Conservation (phyloP, 2,329 filamentous ascomycete species). For the Fusarium sp. region DNA sequence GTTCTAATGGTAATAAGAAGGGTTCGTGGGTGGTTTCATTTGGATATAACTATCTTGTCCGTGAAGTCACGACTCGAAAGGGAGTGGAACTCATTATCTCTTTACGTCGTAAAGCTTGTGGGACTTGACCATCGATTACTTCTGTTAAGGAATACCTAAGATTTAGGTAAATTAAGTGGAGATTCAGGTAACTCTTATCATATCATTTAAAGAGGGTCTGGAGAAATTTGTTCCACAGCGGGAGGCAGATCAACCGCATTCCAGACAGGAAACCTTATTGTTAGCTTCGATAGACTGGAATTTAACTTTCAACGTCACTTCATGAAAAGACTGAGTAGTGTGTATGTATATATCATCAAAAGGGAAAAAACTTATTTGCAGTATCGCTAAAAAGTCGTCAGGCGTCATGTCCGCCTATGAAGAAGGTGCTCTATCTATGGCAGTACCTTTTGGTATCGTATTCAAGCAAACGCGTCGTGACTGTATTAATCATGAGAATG, state of each 20-base stretch:
- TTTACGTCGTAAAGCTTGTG: no score
- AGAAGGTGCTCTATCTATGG: conserved; percentile 38
- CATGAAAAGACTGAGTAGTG: background rate
- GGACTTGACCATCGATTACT: no score
- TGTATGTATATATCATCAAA: conserved; percentile 17
- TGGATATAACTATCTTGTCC: no score
- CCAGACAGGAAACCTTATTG: background rate
- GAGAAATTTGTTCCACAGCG: no score
- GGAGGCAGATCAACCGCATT: background rate
- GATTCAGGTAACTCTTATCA: no score
- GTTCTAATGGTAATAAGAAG: no score
- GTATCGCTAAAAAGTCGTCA: conserved; percentile 36
- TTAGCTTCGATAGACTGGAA: conserved; percentile 6
- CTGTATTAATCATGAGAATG: conserved; percentile 43
- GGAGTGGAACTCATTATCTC: no score
- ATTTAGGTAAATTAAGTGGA: no score
- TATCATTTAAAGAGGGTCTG: no score
- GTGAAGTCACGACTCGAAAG: no score
- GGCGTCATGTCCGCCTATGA: conserved; percentile 22
- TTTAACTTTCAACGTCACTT: conserved; percentile 9
- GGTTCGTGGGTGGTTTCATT: no score
- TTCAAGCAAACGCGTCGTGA: conserved; percentile 44
- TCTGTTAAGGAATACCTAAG: no score
- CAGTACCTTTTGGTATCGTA: conserved; percentile 39
- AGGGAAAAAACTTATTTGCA: conserved; percentile 15